phyloP scores from a whole-genome alignment of 768 basidiomycete genomes.

The Suillus bovinus region DNA sequence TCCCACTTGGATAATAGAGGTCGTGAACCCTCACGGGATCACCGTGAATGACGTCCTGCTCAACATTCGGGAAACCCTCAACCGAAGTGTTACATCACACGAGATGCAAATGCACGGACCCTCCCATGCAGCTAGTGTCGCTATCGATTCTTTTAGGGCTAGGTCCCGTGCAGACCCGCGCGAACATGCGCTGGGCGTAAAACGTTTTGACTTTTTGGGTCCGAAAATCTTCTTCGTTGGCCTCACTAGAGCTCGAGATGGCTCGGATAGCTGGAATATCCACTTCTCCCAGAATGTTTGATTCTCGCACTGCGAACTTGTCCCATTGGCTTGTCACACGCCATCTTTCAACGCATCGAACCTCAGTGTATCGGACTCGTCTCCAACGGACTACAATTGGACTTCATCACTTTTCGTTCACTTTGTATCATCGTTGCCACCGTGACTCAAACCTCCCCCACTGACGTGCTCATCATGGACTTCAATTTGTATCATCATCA shows the following conservation, averaged over 20 bases:
- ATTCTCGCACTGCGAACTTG: constrained; percentile 1
- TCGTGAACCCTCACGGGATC: constrained; percentile 27
- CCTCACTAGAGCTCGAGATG: constrained; percentile 26
- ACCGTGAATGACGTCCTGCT: constrained; percentile 30
- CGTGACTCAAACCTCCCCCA: not conserved
- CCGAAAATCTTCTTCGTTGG: constrained; percentile 32
- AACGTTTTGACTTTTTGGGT: constrained; percentile 41
- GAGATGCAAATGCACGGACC: constrained; percentile 19
- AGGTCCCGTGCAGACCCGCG: constrained; percentile 30
- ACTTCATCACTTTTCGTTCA: not conserved
- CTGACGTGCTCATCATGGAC: not conserved
- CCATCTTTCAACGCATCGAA: not conserved
- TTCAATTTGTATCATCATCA: constrained; percentile 1
- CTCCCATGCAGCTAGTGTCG: constrained; percentile 24
- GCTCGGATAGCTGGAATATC: constrained; percentile 32
- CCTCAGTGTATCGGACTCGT: not conserved
- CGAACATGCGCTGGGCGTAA: constrained; percentile 40
- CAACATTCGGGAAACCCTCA: constrained; percentile 28
- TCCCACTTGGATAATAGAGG: constrained; percentile 32
- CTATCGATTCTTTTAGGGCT: constrained; percentile 31
- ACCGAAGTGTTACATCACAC: constrained; percentile 23
- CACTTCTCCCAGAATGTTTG: constrained; percentile 22
- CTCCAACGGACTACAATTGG: not conserved
- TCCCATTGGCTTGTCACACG: not conserved
- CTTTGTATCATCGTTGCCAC: not conserved